phyloP scores from a whole-genome alignment of 139 green algal genomes.

The Chlorella sp. region DNA sequence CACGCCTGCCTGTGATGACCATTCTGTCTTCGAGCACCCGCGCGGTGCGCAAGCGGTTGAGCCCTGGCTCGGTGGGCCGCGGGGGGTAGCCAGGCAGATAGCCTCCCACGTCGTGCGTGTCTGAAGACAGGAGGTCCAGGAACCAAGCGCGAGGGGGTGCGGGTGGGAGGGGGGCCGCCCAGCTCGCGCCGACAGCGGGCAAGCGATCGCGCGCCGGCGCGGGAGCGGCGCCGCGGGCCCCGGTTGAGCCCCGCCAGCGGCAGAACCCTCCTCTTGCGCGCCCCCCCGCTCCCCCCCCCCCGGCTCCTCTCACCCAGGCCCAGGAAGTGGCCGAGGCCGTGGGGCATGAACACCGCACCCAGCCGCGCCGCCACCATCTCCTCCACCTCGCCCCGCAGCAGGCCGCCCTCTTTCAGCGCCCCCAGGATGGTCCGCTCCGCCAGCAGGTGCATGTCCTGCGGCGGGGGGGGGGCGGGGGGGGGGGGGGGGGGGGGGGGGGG shows the following conservation, averaged over 20 bases:
- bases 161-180: too few relatives aligned
- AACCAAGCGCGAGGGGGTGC: too few relatives aligned
- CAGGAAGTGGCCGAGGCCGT: constrained; percentile 90
- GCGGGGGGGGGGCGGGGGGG: neutral
- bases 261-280: too few relatives aligned
- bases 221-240: too few relatives aligned
- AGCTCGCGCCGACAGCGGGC: too few relatives aligned
- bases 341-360: constrained; percentile 91
- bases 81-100: constrained; percentile 49
- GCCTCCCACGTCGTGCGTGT: constrained; percentile 94
- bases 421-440: constrained; percentile 77
- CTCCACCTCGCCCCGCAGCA: constrained; percentile 65
- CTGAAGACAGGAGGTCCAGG: too few relatives aligned
- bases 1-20: constrained; percentile 93
- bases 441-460: constrained; percentile 78
- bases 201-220: too few relatives aligned
- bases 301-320: too few relatives aligned
- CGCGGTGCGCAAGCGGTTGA: constrained; percentile 64
- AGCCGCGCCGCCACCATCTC: constrained; percentile 75
- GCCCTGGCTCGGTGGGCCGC: constrained; percentile 43
- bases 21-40: constrained; percentile 75
- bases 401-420: constrained; percentile 55
- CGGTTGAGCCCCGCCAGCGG: too few relatives aligned
- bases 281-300: too few relatives aligned
- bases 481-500: too few relatives aligned